Evolutionary conservation across 192 early-diverging fungal genomes (phyloP).

Genomic region (Gigaspora rosea): DNA sequence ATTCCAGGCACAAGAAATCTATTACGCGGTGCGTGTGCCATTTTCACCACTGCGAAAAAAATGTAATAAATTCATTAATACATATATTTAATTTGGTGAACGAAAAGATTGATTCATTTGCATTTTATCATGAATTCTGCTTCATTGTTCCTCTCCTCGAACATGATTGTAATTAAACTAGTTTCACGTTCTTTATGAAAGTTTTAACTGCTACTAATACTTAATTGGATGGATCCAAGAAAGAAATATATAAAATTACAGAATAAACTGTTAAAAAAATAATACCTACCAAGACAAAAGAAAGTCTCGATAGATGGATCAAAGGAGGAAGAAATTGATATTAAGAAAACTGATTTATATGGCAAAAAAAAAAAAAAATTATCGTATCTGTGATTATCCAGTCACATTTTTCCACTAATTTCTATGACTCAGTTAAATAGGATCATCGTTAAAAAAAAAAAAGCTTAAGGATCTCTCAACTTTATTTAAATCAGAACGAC

Average conservation of each 20-base stretch:
- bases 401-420: too few species aligned
- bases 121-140: too few species aligned
- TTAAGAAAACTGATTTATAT: conserved; percentile 12
- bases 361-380: neutral
- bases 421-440: too few species aligned
- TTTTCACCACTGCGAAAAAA: neutral
- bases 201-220: too few species aligned
- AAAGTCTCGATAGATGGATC: conserved; percentile 2
- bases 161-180: too few species aligned
- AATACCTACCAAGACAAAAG: conserved; percentile 15
- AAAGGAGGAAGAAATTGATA: conserved; percentile 17
- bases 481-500: conserved; percentile 35
- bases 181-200: too few species aligned
- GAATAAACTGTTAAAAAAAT: too few species aligned
- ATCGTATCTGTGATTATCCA: too few species aligned
- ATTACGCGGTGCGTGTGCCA: conserved; percentile 61
- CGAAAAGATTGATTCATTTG: too few species aligned
- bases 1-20: conserved; percentile 84
- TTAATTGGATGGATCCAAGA: neutral
- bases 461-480: neutral
- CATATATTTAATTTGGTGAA: neutral
- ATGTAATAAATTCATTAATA: neutral
- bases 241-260: neutral
- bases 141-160: too few species aligned
- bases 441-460: too few species aligned